Conservation (phyloP, 2,329 filamentous ascomycete species). For the Atkinsonella texensis region DNA sequence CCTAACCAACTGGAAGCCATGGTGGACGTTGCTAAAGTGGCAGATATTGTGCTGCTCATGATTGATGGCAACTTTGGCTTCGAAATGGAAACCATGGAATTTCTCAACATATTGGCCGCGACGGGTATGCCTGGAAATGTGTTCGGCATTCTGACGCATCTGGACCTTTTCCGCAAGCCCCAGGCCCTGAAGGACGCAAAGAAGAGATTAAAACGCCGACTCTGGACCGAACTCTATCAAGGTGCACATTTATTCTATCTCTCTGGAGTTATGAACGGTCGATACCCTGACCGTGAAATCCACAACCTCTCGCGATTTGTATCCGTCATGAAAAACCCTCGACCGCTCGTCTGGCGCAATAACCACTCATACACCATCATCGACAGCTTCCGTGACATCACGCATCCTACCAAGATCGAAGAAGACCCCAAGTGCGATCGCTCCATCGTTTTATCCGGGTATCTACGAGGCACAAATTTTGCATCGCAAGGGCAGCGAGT, state of each 20-base stretch:
- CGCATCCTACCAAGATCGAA: constrained; percentile 83
- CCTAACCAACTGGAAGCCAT: constrained; percentile 94
- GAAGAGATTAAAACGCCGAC: constrained; percentile 87
- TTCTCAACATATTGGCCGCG: constrained; percentile 82
- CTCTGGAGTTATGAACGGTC: constrained; percentile 89
- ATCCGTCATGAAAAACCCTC: constrained; percentile 97
- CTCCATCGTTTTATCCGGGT: constrained; percentile 83
- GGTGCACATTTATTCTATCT: constrained; percentile 96
- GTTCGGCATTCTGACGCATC: constrained; percentile 90
- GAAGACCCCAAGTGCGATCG: constrained; percentile 82
- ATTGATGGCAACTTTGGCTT: constrained; percentile 98
- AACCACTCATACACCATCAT: constrained; percentile 88
- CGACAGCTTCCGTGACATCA: constrained; percentile 91
- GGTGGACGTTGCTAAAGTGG: constrained; percentile 95
- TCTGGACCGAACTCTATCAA: constrained; percentile 96
- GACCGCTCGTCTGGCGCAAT: constrained; percentile 93
- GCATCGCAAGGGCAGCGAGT: constrained; percentile 73
- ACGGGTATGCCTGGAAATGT: constrained; percentile 98
- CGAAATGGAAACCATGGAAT: constrained; percentile 99
- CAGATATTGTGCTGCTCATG: constrained; percentile 93
- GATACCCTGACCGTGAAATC: constrained; percentile 92
- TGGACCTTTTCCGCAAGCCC: constrained; percentile 91
- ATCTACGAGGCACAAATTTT: constrained; percentile 90
- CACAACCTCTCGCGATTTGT: constrained; percentile 92
- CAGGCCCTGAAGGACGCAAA: constrained; percentile 87